phyloP scores from a whole-genome alignment of 1,284 basidiomycete genomes.

The Puccinia brachypodii region DNA sequence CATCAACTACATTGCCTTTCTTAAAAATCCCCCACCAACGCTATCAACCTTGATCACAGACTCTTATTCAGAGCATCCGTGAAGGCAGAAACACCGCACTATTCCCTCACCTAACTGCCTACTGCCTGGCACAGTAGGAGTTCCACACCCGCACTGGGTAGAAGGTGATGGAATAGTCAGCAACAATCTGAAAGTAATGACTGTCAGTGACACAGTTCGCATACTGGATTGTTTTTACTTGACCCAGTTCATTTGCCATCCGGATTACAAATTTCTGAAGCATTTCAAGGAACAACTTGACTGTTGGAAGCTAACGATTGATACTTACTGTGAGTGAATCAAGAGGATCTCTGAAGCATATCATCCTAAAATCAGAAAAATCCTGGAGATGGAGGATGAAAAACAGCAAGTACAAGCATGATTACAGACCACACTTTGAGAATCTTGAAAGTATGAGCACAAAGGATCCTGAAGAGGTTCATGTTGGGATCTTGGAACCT shows the following conservation, averaged over 20 bases:
- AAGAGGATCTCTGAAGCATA: background rate
- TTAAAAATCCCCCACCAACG: too few relatives aligned
- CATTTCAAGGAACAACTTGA: background rate
- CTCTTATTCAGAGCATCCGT: too few relatives aligned
- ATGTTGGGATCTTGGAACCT: background rate
- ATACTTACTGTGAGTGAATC: background rate
- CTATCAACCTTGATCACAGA: too few relatives aligned
- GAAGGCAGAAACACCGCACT: too few relatives aligned
- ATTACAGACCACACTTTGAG: background rate
- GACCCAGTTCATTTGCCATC: background rate
- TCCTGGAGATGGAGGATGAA: background rate
- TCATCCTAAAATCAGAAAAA: background rate
- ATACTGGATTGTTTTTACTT: background rate
- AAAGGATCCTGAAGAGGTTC: background rate
- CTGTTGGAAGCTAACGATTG: background rate
- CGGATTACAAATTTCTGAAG: background rate
- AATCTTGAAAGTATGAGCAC: background rate
- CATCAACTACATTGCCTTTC: too few relatives aligned
- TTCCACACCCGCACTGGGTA: too few relatives aligned
- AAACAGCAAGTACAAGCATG: background rate
- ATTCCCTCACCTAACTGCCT: too few relatives aligned
- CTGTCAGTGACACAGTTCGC: background rate
- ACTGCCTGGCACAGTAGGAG: too few relatives aligned
- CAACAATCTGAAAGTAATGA: background rate
- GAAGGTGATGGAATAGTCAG: background rate